Base-by-base conservation (phyloP, 306 rosid genomes). In the Prunus padus region DNA sequence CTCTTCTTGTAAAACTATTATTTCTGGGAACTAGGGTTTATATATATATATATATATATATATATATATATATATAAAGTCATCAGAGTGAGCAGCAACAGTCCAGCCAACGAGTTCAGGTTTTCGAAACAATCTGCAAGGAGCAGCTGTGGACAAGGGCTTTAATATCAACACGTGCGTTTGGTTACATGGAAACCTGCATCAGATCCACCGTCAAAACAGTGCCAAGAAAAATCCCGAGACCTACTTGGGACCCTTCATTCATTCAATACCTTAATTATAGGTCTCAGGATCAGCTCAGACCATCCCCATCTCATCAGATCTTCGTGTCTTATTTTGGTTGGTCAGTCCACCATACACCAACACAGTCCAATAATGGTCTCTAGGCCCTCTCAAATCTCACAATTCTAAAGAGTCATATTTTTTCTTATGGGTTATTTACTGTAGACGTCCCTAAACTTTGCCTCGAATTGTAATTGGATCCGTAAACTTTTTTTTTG, bases 121-220 rank as follows among this genome's bases (percentile, higher is more conserved):
- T 30, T 28, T 15, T 16, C 22, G 44, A 30, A 26, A 2, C 30
- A 13, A 3, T 14, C 33, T 22, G 9, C 37, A 2, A 7, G 8
- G 0, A 5, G 3, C n/a, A 61, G 22, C 2, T 28, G 66, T 61
- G 44, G 14, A 14, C 44, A 61, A 7, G 14, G 64, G 12, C n/a
- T 1, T 18, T 28, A 31, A 2, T 8, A 16, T 18, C 45, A 31
- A 63, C 67, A 63, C 67, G 40, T 63, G 67, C 8, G 68, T 33
- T 63, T 28, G 2, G 46, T 33, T 63, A 31, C 47, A 3, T 33
- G 68, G 15, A 63, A 63, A 18, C 47, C 18, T 63, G 25, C 3
- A 31, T 3, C 16, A 33, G 47, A 63, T 63, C 68, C 4, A 63
- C 68, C 47, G 68, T 63, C 68, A 31, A 63, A 63, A 63, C 47